Evolutionary conservation across 805 yeast species (phyloP), one percentile per base, ranked within the genome.

Genomic region (Yamadazyma ubonensis): DNA sequence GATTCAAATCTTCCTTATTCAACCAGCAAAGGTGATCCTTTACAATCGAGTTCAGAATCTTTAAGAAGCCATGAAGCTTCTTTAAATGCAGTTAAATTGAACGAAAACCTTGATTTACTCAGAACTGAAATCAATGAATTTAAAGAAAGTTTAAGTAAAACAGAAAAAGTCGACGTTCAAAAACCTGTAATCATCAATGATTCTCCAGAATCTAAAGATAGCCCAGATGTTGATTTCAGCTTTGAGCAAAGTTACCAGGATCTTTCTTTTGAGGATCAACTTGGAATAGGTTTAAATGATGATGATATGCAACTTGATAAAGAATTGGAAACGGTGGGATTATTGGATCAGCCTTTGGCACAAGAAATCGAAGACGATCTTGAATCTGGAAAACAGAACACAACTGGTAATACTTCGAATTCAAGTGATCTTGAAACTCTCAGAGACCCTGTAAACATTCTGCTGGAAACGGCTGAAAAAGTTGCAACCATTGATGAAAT

Each of bases 51-150:
- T 20, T n/a, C 36, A 27, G 35, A 36, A 12, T 30, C 37, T 15
- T 12, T 32, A 3, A 21, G 29, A 17, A 30, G 32, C 25, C 33
- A 39, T 5, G 42, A 39, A 8, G 33, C 40, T 26, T 44, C 41
- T n/a, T 45, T 58, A 21, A 64, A 65, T 47, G 53, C 70, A 0
- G 48, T 50, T 15, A 64, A 68, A 38, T 58, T 68, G 53, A 65
- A 67, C 37, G 70, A 68, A 37, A 67, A 69, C 39, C 52, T 69
- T 36, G 71, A 67, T 40, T 47, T 69, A 42, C 55, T 69, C 38
- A 45, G 74, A 36, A 56, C 61, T 18, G 75, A 69, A 45, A 67
- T 69, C 44, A 68, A 69, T 44, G 73, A 69, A 42, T 69, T 69
- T 44, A 69, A 67, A 38, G 73, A 68, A 39, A 66, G 70, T 39